phyloP scores from a whole-genome alignment of 306 rosid species.

The Prunus dulcis region DNA sequence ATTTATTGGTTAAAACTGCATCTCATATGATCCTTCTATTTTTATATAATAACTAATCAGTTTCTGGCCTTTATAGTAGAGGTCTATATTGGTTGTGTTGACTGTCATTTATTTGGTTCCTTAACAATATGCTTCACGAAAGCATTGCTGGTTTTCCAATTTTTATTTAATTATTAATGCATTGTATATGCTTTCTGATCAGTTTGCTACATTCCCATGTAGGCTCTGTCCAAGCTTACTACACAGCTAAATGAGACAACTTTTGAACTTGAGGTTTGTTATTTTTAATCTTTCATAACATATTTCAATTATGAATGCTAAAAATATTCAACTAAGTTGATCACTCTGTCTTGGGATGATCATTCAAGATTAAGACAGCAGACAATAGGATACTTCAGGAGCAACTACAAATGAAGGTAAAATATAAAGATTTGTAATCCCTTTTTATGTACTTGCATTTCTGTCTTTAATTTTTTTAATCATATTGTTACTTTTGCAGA shows the following conservation, averaged over 20 bases:
- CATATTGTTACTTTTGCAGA: conserved; percentile 28
- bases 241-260: conserved; percentile 67
- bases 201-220: conserved; percentile 20
- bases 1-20: not conserved
- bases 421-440: conserved; percentile 2
- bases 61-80: not conserved
- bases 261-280: conserved; percentile 85
- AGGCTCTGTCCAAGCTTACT: conserved; percentile 73
- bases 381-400: conserved; percentile 91
- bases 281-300: conserved; percentile 25
- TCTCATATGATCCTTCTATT: not conserved
- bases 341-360: conserved; percentile 27
- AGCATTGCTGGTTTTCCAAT: not conserved
- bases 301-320: conserved; percentile 10
- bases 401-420: conserved; percentile 76
- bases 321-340: conserved; percentile 26
- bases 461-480: conserved; percentile 13
- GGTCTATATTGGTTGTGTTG: conserved; percentile 1
- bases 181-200: conserved; percentile 20
- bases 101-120: not conserved
- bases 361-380: conserved; percentile 73
- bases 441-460: conserved; percentile 13
- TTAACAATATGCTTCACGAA: not conserved
- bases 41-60: not conserved
- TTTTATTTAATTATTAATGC: not conserved